Base-by-base conservation (phyloP, 1,139 yeast genomes). In the Taphrina wiesneri region DNA sequence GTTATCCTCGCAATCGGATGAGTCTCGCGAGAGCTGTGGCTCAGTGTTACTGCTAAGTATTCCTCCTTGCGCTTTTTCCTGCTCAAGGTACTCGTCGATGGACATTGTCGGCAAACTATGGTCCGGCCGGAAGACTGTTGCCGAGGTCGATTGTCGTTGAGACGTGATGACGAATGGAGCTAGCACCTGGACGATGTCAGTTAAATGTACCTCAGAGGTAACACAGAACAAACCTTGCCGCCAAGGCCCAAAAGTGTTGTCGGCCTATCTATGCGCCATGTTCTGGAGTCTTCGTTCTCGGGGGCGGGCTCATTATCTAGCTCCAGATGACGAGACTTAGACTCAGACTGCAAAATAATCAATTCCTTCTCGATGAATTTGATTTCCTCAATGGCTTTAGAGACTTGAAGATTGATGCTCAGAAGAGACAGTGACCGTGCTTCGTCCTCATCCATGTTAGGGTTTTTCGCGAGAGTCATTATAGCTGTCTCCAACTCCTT, bases 101-200 rank as follows among this genome's bases (percentile, higher is more conserved):
- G 96, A 81, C 96, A 95, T 90, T 0, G 97, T 90, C 0, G 99
- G 99, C 46, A 93, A 80, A 43, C 83, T 86, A 76, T 93, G 98
- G 0, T 98, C 99, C 1, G 96, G 90, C 0, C 98, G 97, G 73
- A 84, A 86, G 0, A 92, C 97, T 71, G 86, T 84, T 30, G 80
- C 78, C 67, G 82, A 80, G 25, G 90, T 72, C 54, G 86, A 83
- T 28, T 85, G 83, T 65, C 88, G 85, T 15, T 60, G 41, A 9
- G 67, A 69, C 5, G 90, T 85, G 34, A 93, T 82, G 0, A 95
- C 89, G 75, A 93, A 93, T 6, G 97, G 98, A 70, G 88, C 83
- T 47, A 90, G 77, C 1, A 70, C 69, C 59, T 68, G n/a, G 6
- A 60, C 3, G 65, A 66, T 88, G 28, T 30, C 23, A 51, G 41